phyloP scores from a whole-genome alignment of 75 land plant species.

The Gnetum montanum region DNA sequence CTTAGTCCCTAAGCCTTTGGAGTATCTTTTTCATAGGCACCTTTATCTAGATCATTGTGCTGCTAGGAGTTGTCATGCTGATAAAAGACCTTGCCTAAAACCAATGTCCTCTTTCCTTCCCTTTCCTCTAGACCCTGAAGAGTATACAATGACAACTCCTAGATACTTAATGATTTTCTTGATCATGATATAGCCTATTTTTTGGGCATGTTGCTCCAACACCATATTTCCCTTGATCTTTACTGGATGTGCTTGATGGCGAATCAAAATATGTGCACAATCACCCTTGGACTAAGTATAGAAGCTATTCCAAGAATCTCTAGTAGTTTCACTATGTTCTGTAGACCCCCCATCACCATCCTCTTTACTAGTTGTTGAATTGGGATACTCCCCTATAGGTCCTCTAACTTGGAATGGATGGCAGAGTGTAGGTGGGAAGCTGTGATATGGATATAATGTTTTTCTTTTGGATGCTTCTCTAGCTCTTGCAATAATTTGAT shows the following conservation, averaged over 20 bases:
- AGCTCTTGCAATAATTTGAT: background rate
- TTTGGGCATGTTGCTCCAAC: background rate
- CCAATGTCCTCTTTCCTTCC: background rate
- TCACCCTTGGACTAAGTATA: background rate
- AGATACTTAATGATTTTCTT: background rate
- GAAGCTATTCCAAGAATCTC: background rate
- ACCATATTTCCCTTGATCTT: background rate
- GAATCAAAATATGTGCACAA: background rate
- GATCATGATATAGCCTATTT: background rate
- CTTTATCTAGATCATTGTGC: background rate
- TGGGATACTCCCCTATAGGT: slow-evolving; percentile 1
- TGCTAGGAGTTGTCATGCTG: background rate
- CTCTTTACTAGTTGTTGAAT: background rate
- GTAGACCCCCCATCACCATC: background rate
- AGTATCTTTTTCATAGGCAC: background rate
- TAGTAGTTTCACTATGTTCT: background rate
- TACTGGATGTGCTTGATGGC: background rate
- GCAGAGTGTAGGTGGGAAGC: slow-evolving; percentile 1
- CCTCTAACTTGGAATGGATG: slow-evolving; percentile 2
- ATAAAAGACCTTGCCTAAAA: background rate
- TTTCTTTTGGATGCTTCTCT: background rate
- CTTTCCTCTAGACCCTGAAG: background rate
- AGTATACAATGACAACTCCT: slow-evolving; percentile 1
- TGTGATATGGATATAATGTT: background rate
- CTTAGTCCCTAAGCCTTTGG: background rate